phyloP scores from a whole-genome alignment of 257 asterid genomes.

The Rhazya stricta region DNA sequence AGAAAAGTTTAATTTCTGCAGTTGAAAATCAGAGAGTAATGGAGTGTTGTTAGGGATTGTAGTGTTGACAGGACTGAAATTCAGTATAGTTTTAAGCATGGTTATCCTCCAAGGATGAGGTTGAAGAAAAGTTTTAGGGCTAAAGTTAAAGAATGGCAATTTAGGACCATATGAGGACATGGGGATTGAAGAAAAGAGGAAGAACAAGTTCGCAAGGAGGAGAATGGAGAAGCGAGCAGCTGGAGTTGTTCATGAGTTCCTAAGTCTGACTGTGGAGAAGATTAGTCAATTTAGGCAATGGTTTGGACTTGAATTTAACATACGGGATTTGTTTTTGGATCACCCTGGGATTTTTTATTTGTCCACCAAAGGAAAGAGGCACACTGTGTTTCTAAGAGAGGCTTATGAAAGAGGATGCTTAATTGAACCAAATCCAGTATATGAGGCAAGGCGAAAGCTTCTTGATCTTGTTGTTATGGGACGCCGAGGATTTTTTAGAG shows the following conservation, averaged over 20 bases:
- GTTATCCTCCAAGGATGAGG: conserved; percentile 85
- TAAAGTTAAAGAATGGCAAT: conserved; percentile 79
- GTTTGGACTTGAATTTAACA: conserved; percentile 78
- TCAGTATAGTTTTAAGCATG: conserved; percentile 55
- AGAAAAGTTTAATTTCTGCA: conserved; percentile 46
- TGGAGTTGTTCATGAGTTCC: conserved; percentile 81
- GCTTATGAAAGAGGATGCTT: conserved; percentile 85
- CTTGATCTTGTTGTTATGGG: conserved; percentile 71
- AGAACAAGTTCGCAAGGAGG: conserved; percentile 37
- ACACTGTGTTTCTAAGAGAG: conserved; percentile 79
- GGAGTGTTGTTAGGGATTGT: conserved; percentile 61
- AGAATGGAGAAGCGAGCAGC: conserved; percentile 82
- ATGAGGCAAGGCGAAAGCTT: conserved; percentile 78
- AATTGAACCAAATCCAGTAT: conserved; percentile 67
- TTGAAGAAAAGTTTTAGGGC: conserved; percentile 58
- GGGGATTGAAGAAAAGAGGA: conserved; percentile 34
- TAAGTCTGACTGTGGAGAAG: conserved; percentile 93
- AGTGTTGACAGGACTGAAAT: conserved; percentile 49
- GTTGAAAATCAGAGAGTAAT: conserved; percentile 71
- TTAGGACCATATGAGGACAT: conserved; percentile 76
- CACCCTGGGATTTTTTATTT: conserved; percentile 86
- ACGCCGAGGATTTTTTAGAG: conserved; percentile 55
- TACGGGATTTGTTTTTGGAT: conserved; percentile 78
- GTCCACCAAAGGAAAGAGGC: conserved; percentile 82
- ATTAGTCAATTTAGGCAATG: conserved; percentile 85